Conservation (phyloP, 2,329 filamentous ascomycete genomes). For the Ceratocystis ficicola region DNA sequence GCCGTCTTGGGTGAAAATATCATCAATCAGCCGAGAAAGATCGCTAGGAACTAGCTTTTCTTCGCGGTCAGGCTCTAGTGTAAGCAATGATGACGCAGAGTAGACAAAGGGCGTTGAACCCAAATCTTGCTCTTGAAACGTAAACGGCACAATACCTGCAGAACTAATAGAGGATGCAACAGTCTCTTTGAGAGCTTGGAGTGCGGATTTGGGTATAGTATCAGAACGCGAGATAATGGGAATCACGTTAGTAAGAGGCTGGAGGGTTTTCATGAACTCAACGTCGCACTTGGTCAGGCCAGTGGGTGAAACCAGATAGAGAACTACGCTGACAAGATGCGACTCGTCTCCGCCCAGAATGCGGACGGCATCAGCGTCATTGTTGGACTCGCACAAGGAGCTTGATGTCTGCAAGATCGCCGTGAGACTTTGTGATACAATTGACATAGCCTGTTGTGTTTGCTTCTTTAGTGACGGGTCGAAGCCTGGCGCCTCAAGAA, state of each 20-base stretch:
- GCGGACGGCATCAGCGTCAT: constrained; percentile 52
- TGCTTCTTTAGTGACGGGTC: constrained; percentile 27
- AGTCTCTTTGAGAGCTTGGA: constrained; percentile 46
- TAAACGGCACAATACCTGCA: constrained; percentile 51
- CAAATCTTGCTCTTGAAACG: constrained; percentile 36
- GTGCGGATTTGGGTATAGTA: constrained; percentile 45
- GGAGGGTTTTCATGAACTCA: constrained; percentile 57
- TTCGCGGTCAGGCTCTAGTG: constrained; percentile 65
- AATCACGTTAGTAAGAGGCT: constrained; percentile 68
- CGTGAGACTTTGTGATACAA: neutral
- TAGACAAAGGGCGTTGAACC: constrained; percentile 38
- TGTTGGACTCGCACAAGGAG: constrained; percentile 4
- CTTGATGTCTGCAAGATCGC: neutral
- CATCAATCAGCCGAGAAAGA: constrained; percentile 53
- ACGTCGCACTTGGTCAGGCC: constrained; percentile 54
- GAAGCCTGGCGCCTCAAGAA: constrained; percentile 63
- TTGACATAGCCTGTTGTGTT: neutral
- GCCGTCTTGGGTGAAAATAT: constrained; percentile 65
- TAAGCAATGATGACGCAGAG: constrained; percentile 47
- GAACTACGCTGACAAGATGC: constrained; percentile 67
- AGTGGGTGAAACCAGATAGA: constrained; percentile 64
- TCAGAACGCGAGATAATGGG: constrained; percentile 72
- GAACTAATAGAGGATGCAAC: constrained; percentile 45
- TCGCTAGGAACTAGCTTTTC: constrained; percentile 70
- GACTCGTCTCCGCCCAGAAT: constrained; percentile 73